Conservation (phyloP, 345 rosid genomes). For the Salix purpurea region DNA sequence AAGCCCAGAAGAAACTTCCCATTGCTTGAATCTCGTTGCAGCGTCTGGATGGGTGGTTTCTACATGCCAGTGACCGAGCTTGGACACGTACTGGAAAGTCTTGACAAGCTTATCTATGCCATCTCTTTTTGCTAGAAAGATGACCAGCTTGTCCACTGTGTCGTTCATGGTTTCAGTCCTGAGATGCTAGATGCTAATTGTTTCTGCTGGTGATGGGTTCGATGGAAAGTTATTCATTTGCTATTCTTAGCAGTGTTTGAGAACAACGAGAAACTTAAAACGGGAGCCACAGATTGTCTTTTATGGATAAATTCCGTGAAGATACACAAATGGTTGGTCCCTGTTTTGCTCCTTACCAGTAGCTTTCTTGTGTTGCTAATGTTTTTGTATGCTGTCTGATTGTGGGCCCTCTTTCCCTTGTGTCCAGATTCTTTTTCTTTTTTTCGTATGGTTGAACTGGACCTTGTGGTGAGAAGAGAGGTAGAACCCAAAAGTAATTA, state of each 20-base stretch:
- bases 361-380: background rate
- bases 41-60: conserved; percentile 50
- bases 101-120: conserved; percentile 98
- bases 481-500: background rate
- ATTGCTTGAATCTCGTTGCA: conserved; percentile 65
- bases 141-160: conserved; percentile 80
- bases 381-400: background rate
- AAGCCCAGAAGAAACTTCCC: conserved; percentile 95
- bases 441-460: background rate
- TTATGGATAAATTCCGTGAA: conserved; percentile 29
- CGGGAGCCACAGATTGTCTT: conserved; percentile 38
- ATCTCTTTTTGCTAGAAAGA: conserved; percentile 88
- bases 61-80: conserved; percentile 74
- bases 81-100: conserved; percentile 93
- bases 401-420: background rate
- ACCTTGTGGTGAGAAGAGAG: background rate
- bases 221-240: background rate
- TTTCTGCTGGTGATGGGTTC: background rate
- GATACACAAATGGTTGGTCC: conserved; percentile 24
- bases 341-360: conserved; percentile 20
- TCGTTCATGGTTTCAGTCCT: conserved; percentile 40
- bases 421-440: background rate
- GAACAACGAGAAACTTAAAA: background rate
- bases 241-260: background rate
- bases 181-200: background rate